Conservation (phyloP, 208 protist species). For the Ichthyophonus hoferi region DNA sequence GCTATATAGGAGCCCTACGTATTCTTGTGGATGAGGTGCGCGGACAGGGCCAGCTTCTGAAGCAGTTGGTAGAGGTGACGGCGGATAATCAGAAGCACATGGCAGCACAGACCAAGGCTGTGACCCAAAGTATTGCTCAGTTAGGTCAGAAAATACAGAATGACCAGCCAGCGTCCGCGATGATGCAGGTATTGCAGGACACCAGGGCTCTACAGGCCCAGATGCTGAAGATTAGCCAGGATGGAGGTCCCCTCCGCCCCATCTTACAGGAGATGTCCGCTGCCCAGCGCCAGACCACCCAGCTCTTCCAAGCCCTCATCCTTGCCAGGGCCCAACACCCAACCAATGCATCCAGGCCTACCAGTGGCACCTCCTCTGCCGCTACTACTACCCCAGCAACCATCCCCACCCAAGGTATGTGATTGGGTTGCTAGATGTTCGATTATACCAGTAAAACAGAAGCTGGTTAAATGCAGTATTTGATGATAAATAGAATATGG, state of each 20-base stretch:
- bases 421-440: neutral
- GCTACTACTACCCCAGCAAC: neutral
- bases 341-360: neutral
- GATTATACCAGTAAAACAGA: neutral
- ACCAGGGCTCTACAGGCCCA: neutral
- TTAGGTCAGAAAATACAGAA: neutral
- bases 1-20: neutral
- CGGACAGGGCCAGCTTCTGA: neutral
- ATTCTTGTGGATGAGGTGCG: neutral
- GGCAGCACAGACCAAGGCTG: neutral
- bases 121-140: neutral
- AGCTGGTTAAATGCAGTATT: neutral
- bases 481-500: too few relatives aligned
- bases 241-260: neutral
- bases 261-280: neutral
- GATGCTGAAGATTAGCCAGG: neutral
- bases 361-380: neutral
- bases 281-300: neutral
- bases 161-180: neutral
- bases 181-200: neutral
- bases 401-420: neutral
- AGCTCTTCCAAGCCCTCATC: neutral
- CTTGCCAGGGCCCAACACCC: neutral
- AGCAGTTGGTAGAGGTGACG: neutral
- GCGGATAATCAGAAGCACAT: neutral